A percentile compares a stretch with the other conserved stretches of the same genome.
Evolutionary conservation across 2,329 filamentous ascomycete species (phyloP).

Genomic region (Colletotrichum plurivorum): DNA sequence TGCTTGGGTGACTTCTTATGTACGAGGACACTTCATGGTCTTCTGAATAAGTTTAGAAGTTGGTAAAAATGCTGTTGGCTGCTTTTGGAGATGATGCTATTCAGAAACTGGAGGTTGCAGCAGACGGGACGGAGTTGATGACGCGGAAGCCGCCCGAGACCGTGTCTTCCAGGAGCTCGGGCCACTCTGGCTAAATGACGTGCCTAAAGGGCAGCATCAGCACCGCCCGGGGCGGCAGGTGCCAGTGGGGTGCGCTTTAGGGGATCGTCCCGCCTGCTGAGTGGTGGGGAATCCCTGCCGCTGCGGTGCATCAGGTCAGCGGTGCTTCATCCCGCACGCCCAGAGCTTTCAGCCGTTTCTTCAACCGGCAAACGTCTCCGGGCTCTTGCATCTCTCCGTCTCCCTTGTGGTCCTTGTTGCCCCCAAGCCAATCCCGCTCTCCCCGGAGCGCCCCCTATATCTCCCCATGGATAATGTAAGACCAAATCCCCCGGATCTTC

Average conservation of each 20-base stretch:
- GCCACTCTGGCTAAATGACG: slow-evolving; percentile 25
- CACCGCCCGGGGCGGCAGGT: too few relatives aligned
- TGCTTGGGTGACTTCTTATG: too few relatives aligned
- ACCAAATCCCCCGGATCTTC: slow-evolving; percentile 31
- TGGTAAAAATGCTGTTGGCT: too few relatives aligned
- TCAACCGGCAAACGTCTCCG: slow-evolving; percentile 13
- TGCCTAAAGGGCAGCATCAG: slow-evolving; percentile 9
- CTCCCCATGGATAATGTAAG: slow-evolving; percentile 44
- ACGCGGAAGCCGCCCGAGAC: not conserved
- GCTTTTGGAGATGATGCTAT: too few relatives aligned
- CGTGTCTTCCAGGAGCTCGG: slow-evolving; percentile 16
- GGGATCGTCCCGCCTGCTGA: slow-evolving; percentile 1
- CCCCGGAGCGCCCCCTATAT: slow-evolving; percentile 5
- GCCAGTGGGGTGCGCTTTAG: not conserved
- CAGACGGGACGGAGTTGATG: not conserved
- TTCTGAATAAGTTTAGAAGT: too few relatives aligned
- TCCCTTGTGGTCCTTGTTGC: slow-evolving; percentile 9
- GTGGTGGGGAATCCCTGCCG: slow-evolving; percentile 37
- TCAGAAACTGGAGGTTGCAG: too few relatives aligned
- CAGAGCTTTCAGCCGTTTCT: slow-evolving; percentile 28
- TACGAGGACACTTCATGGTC: too few relatives aligned
- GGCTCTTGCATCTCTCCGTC: slow-evolving; percentile 17
- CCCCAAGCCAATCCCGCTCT: slow-evolving; percentile 16
- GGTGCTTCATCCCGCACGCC: slow-evolving; percentile 21
- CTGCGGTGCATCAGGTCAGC: slow-evolving; percentile 12